Evolutionary conservation across 2,329 filamentous ascomycete genomes (phyloP).

Genomic region (Fusarium nisikadoi): DNA sequence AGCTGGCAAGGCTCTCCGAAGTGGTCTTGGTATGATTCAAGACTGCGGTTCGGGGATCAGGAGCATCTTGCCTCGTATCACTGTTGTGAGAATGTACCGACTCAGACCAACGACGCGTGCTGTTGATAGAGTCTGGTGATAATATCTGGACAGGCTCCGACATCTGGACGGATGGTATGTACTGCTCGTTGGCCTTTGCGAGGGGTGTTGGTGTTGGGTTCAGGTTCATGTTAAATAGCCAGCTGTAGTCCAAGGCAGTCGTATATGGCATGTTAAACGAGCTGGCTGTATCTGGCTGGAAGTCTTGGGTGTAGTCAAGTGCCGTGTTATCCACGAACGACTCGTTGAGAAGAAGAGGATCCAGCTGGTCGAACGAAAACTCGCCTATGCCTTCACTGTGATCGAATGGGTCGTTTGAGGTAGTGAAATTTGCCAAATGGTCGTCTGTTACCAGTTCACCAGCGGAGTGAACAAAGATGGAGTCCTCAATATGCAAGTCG

Average conservation of each 20-base stretch:
- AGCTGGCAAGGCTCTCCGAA: neutral
- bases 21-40: neutral
- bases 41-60: neutral
- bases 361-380: neutral
- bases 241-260: slow-evolving; percentile 70
- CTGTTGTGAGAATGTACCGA: neutral
- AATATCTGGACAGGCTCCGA: slow-evolving; percentile 1
- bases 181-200: neutral
- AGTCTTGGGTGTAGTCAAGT: slow-evolving; percentile 61
- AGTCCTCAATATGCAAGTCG: neutral
- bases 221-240: slow-evolving; percentile 64
- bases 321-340: neutral
- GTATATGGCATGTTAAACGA: slow-evolving; percentile 75
- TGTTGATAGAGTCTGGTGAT: slow-evolving; percentile 36
- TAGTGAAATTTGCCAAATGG: neutral
- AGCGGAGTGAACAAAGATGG: neutral
- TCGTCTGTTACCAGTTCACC: neutral
- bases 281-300: slow-evolving; percentile 70
- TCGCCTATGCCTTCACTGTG: neutral
- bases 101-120: slow-evolving; percentile 29
- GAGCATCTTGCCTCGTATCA: neutral
- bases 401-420: neutral
- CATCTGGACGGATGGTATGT: neutral
- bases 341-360: neutral
- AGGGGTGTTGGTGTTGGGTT: neutral